Evolutionary conservation across 1,284 basidiomycete species (phyloP), one percentile per base, ranked within the genome.

Genomic region (Apiotrichum gamsii): DNA sequence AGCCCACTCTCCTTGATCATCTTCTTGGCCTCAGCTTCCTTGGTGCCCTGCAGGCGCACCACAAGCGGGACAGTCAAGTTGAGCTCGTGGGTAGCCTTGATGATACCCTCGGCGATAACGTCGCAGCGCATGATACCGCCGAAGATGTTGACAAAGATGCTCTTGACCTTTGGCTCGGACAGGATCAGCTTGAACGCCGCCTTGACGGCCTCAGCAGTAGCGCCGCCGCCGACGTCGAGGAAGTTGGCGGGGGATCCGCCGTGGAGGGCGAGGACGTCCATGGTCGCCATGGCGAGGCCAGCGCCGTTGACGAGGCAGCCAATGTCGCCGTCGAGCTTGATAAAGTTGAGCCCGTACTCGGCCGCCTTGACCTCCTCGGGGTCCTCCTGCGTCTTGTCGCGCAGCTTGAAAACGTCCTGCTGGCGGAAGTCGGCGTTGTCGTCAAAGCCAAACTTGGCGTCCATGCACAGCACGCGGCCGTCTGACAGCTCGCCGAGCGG

Each of bases 371-470:
- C 93, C 74, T 99, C 95, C 33, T 90, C 91, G 20, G 91, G 81
- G 69, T 97, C 93, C 74, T 99, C 95, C 74, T 99, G 95, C 1
- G 87, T 82, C 49, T 86, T 81, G 70, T 99, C 95, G 49, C 95
- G 84, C 49, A 97, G 80, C 47, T 77, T 77, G 70, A 96, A 98
- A 48, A 97, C 72, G 58, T 95, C 91, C 64, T 83, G 74, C 72
- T 99, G 95, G 57, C 95, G 85, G 82, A 98, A 98, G 65, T 93
- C 90, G 40, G 95, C 95, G 67, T 99, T 98, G 72, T 99, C 95
- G 67, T 99, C 95, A 64, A 99, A 98, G 33, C 93, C 91, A 58
- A 98, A 90, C 76, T 99, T 99, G 69, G 95, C 95, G 72, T 99
- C 95, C 95, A 99, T 98, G 78, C 93, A 98, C 45, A 99, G 83